A percentile compares a stretch with the other conserved stretches of the same genome.
Evolutionary conservation across 257 asterid species (phyloP).

Genomic region (Nicotiana attenuata): DNA sequence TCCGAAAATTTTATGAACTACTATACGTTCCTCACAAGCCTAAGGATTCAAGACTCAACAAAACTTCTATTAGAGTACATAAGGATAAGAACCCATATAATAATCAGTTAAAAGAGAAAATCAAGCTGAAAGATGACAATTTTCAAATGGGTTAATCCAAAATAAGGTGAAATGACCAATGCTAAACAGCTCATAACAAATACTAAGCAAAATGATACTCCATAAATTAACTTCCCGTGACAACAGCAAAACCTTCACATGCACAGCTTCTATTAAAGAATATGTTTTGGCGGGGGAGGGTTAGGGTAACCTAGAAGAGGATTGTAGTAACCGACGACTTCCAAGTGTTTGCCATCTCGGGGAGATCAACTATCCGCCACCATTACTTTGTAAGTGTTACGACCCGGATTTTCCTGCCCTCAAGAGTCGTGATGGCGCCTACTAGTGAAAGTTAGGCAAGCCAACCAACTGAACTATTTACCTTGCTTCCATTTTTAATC

Average conservation of each 20-base stretch:
- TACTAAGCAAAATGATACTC: background rate
- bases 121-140: background rate
- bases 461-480: too few relatives aligned
- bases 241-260: background rate
- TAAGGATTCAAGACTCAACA: background rate
- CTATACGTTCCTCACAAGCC: too few relatives aligned
- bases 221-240: background rate
- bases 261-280: too few relatives aligned
- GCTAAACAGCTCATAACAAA: background rate
- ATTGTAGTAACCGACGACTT: conserved; percentile 87
- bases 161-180: background rate
- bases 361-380: conserved; percentile 98
- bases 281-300: too few relatives aligned
- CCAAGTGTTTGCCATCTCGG: conserved; percentile 96
- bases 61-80: background rate
- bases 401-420: too few relatives aligned
- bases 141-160: background rate
- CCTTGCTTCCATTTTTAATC: too few relatives aligned
- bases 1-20: too few relatives aligned
- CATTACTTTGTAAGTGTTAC: conserved; percentile 90
- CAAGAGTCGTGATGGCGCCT: too few relatives aligned
- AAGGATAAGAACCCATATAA: background rate
- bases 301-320: conserved; percentile 70
- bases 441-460: too few relatives aligned
- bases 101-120: background rate